These are phyloP conservation scores for Schwanniomyces occidentalis DNA, from an alignment of 805 yeast genomes.

Conservation along the genomic window DNA sequence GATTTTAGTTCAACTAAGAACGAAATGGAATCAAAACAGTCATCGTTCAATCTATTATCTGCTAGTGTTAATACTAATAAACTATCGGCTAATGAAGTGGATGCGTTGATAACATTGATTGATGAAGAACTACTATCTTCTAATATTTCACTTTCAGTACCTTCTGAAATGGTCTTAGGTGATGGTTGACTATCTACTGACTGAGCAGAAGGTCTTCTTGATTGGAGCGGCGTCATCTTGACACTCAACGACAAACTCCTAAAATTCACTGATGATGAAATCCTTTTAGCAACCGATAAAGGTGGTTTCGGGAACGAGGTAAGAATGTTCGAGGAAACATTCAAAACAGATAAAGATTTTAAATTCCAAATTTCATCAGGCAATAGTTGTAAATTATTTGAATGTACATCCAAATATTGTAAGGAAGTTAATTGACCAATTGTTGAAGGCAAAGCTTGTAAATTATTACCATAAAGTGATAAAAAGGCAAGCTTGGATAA, in stretches of 20 bases:
- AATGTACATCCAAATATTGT: slow-evolving; percentile 73
- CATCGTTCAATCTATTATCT: slow-evolving; percentile 82
- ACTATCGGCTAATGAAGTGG: slow-evolving; percentile 44
- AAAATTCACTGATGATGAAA: slow-evolving; percentile 30
- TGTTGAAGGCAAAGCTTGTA: slow-evolving; percentile 66
- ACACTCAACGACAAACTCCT: slow-evolving; percentile 8
- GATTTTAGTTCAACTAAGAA: slow-evolving; percentile 55
- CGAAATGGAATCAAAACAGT: slow-evolving; percentile 67
- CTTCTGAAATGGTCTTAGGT: slow-evolving; percentile 1
- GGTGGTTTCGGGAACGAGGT: slow-evolving; percentile 59
- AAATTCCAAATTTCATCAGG: slow-evolving; percentile 70
- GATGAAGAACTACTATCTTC: slow-evolving; percentile 8
- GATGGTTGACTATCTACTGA: neutral
- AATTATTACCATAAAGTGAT: slow-evolving; percentile 72
- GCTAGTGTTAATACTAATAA: slow-evolving; percentile 64
- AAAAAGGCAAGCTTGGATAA: slow-evolving; percentile 62
- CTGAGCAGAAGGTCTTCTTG: slow-evolving; percentile 9
- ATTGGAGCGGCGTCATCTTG: slow-evolving; percentile 3
- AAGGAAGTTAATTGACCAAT: slow-evolving; percentile 62
- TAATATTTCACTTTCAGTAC: slow-evolving; percentile 5
- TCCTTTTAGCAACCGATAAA: slow-evolving; percentile 28
- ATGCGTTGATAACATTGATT: slow-evolving; percentile 4
- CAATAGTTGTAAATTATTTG: slow-evolving; percentile 73
- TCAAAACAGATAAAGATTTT: slow-evolving; percentile 55
- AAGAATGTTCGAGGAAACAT: slow-evolving; percentile 72